A percentile compares a stretch with the other conserved stretches of the same genome.
Conservation (phyloP, 2,329 filamentous ascomycete species). For the Scedosporium dehoogii region DNA sequence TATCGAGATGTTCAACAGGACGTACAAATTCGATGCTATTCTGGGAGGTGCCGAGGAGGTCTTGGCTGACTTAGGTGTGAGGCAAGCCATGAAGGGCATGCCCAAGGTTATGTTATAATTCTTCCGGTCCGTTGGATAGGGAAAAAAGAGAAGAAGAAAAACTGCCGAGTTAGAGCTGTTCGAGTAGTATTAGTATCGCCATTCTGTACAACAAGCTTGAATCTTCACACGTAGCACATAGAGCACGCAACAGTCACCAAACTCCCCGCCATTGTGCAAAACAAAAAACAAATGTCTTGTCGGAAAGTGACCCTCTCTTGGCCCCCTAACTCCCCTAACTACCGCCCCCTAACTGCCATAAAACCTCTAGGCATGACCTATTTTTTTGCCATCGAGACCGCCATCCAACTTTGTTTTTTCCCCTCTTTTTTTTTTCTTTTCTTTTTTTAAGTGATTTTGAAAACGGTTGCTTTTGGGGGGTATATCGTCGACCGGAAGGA, state of each 20-base stretch:
- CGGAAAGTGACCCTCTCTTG: slow-evolving; percentile 6
- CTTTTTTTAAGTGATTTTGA: not conserved
- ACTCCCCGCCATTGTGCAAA: not conserved
- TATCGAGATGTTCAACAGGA: slow-evolving; percentile 76
- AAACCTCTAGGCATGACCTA: slow-evolving; percentile 5
- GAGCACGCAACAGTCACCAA: not conserved
- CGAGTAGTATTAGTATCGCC: not conserved
- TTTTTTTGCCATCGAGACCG: not conserved
- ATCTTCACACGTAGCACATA: not conserved
- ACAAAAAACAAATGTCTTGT: not conserved
- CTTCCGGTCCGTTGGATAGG: not conserved
- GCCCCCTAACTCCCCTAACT: slow-evolving; percentile 3
- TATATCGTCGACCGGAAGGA: slow-evolving; percentile 1
- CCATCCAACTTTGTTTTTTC: slow-evolving; percentile 6
- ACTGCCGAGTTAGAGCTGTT: not conserved
- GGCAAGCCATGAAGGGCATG: slow-evolving; percentile 76
- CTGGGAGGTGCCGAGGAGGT: slow-evolving; percentile 78
- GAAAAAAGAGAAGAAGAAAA: not conserved
- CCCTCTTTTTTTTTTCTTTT: not conserved
- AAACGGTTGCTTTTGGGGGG: not conserved
- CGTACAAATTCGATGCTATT: slow-evolving; percentile 73
- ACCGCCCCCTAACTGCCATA: slow-evolving; percentile 7
- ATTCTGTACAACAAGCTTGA: not conserved
- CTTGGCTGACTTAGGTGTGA: slow-evolving; percentile 67
- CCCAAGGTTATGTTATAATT: slow-evolving; percentile 70